These are phyloP conservation scores for Solanum chiquidenum DNA, from an alignment of 257 asterid genomes.

Conservation along the genomic window DNA sequence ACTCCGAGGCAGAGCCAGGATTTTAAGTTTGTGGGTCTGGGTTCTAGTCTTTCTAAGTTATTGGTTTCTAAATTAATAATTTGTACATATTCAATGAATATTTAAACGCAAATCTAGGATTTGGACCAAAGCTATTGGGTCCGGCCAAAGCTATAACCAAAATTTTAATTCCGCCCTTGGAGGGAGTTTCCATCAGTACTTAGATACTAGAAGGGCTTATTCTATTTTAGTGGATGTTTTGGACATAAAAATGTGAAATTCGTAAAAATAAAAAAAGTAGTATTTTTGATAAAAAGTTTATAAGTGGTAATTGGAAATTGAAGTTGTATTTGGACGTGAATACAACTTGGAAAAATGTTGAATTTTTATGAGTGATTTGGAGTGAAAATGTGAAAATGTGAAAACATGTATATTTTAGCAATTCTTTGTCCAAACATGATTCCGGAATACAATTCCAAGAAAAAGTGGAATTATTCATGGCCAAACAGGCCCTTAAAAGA, in stretches of 20 bases:
- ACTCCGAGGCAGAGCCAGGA: neutral
- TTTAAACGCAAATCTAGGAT: neutral
- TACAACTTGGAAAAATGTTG: neutral
- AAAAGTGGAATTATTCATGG: neutral
- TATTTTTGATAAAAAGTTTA: no score
- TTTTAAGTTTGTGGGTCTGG: neutral
- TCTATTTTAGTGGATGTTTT: neutral
- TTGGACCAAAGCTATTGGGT: neutral
- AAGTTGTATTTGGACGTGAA: neutral
- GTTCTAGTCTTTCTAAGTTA: no score
- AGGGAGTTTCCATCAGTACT: neutral
- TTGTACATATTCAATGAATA: neutral
- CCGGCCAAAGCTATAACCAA: neutral
- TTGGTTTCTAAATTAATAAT: neutral
- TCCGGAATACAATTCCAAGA: neutral
- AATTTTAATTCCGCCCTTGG: neutral
- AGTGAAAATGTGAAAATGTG: neutral
- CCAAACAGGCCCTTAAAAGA: neutral
- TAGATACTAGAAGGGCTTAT: neutral
- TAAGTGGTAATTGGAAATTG: neutral
- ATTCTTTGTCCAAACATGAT: neutral
- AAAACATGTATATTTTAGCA: neutral
- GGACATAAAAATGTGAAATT: no score
- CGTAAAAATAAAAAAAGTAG: no score
- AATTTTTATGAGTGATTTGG: neutral